A percentile compares a stretch with the other conserved stretches of the same genome.
Conservation (phyloP, 2,329 filamentous ascomycete species). For the Talaromyces sp. region DNA sequence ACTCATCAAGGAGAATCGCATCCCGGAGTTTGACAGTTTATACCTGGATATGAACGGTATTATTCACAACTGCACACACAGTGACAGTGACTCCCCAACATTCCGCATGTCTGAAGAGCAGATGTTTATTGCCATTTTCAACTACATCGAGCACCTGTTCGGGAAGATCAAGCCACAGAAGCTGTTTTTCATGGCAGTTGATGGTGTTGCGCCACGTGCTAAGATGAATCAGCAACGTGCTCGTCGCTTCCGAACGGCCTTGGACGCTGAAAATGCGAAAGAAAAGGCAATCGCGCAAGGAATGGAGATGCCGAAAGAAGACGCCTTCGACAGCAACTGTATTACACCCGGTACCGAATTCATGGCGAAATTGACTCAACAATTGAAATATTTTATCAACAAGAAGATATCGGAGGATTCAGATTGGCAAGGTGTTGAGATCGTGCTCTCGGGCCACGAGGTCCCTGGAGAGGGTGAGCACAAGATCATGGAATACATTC, state of each 20-base stretch:
- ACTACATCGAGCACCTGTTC: conserved; percentile 98
- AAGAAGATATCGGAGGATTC: conserved; percentile 97
- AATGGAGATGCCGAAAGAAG: conserved; percentile 89
- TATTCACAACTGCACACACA: conserved; percentile 99
- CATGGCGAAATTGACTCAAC: conserved; percentile 92
- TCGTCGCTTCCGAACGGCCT: conserved; percentile 88
- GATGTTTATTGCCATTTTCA: conserved; percentile 99
- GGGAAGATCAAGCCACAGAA: conserved; percentile 98
- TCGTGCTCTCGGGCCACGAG: conserved; percentile 95
- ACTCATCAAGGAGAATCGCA: conserved; percentile 96
- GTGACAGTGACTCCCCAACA: conserved; percentile 86
- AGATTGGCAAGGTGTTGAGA: conserved; percentile 96
- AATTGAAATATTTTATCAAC: conserved; percentile 97
- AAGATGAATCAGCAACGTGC: conserved; percentile 99
- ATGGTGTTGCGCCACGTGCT: conserved; percentile 93
- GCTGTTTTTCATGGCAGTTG: conserved; percentile 99
- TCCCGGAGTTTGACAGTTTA: conserved; percentile 97
- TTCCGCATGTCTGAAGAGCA: conserved; percentile 95
- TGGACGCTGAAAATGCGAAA: conserved; percentile 85
- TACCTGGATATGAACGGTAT: conserved; percentile 95
- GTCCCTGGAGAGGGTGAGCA: conserved; percentile 98
- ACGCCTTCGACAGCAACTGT: conserved; percentile 97
- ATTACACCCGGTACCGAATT: conserved; percentile 96
- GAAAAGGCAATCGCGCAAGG: conserved; percentile 91
- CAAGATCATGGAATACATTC: conserved; percentile 99